A percentile compares a stretch with the other conserved stretches of the same genome.
phyloP scores from a whole-genome alignment of 2,329 filamentous ascomycete genomes.

The Sporothrix sp. region DNA sequence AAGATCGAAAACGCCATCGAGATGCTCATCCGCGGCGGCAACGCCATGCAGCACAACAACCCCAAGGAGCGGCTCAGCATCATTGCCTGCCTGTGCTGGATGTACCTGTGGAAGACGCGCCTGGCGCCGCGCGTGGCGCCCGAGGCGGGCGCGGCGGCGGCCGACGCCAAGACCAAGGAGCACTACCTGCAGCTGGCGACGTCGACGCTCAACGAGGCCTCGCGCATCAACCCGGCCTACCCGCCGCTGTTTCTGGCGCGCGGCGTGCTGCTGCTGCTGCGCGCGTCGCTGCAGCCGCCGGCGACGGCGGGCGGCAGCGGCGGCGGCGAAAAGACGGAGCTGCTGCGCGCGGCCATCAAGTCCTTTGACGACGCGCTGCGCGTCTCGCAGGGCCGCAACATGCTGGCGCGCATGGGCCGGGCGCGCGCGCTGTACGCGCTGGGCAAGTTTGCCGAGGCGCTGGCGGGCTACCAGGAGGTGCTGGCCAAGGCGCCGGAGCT shows the following conservation, averaged over 20 bases:
- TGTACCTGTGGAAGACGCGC: slow-evolving; percentile 82
- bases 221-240: slow-evolving; percentile 83
- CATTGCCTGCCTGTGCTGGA: slow-evolving; percentile 77
- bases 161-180: slow-evolving; percentile 83
- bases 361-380: slow-evolving; percentile 91
- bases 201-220: slow-evolving; percentile 86
- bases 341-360: slow-evolving; percentile 76
- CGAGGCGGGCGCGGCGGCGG: slow-evolving; percentile 53
- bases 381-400: slow-evolving; percentile 74
- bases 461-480: slow-evolving; percentile 79
- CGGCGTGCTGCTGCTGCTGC: slow-evolving; percentile 78
- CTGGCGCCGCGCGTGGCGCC: slow-evolving; percentile 56
- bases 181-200: slow-evolving; percentile 88
- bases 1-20: slow-evolving; percentile 79
- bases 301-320: slow-evolving; percentile 53
- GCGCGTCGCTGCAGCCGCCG: slow-evolving; percentile 72
- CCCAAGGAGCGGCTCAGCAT: slow-evolving; percentile 78
- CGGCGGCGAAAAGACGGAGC: slow-evolving; percentile 60
- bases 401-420: slow-evolving; percentile 86
- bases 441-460: slow-evolving; percentile 73
- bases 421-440: slow-evolving; percentile 79
- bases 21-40: slow-evolving; percentile 63
- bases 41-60: slow-evolving; percentile 58
- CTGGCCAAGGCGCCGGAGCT: slow-evolving; percentile 77
- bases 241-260: slow-evolving; percentile 85